These are phyloP conservation scores for Cutaneotrichosporon arboriforme DNA, from an alignment of 1,284 basidiomycete species.

Conservation along the genomic window DNA sequence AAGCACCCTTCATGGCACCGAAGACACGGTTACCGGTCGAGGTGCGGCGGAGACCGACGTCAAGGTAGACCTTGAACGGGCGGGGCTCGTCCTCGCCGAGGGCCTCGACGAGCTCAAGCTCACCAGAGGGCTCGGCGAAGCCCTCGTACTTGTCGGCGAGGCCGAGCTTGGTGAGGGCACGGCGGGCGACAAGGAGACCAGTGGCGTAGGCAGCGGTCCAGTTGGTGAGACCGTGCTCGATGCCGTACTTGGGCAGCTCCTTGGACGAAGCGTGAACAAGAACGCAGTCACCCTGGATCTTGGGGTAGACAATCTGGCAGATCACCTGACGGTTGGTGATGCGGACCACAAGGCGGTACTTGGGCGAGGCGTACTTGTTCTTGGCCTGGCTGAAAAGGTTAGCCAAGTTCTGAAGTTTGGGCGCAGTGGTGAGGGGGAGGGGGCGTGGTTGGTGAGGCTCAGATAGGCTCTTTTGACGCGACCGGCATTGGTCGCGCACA, in stretches of 20 bases:
- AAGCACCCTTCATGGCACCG: slow-evolving; percentile 98
- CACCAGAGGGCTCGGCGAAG: slow-evolving; percentile 86
- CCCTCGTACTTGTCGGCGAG: slow-evolving; percentile 99
- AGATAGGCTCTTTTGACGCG: too few relatives aligned
- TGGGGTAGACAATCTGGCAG: slow-evolving; percentile 91
- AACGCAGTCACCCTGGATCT: slow-evolving; percentile 94
- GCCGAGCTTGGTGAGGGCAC: slow-evolving; percentile 90
- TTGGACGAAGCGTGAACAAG: slow-evolving; percentile 79
- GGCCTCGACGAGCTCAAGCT: slow-evolving; percentile 75
- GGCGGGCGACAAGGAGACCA: slow-evolving; percentile 90
- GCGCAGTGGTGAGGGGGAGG: too few relatives aligned
- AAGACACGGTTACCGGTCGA: slow-evolving; percentile 98
- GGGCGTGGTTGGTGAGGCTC: too few relatives aligned
- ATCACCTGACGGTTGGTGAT: slow-evolving; percentile 93
- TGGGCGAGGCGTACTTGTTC: slow-evolving; percentile 99
- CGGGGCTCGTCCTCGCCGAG: slow-evolving; percentile 87
- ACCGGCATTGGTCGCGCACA: too few relatives aligned
- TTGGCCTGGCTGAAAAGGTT: slow-evolving; percentile 70
- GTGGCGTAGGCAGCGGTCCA: slow-evolving; percentile 99
- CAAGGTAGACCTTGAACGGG: slow-evolving; percentile 98
- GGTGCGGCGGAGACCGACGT: slow-evolving; percentile 96
- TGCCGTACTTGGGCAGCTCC: slow-evolving; percentile 93
- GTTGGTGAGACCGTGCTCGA: slow-evolving; percentile 97
- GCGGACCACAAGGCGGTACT: slow-evolving; percentile 79
- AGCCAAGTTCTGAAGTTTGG: too few relatives aligned